Evolutionary conservation across 257 asterid genomes (phyloP).

Genomic region (Henckelia pumila): DNA sequence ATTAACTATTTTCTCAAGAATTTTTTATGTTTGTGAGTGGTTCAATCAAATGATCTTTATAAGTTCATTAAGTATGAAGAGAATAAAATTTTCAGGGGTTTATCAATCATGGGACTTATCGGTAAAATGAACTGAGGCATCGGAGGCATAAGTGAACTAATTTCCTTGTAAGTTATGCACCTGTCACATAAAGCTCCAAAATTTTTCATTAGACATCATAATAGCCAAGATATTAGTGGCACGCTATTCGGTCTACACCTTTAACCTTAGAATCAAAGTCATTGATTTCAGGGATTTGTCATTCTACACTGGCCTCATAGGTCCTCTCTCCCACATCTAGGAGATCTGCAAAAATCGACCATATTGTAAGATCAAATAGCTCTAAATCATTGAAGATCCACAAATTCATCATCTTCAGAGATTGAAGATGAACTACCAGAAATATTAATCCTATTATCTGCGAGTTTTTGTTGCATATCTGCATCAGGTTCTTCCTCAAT

Average conservation of each 20-base stretch:
- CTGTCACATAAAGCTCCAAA: background rate
- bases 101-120: constrained; percentile 77
- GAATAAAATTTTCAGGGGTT: constrained; percentile 49
- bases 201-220: background rate
- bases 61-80: background rate
- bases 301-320: constrained; percentile 78
- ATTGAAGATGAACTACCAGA: too few relatives aligned
- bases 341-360: constrained; percentile 68
- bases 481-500: too few relatives aligned
- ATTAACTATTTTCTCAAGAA: background rate
- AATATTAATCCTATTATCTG: too few relatives aligned
- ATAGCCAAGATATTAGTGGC: background rate
- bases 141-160: constrained; percentile 71
- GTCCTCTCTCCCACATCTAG: constrained; percentile 80
- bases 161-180: constrained; percentile 63
- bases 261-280: constrained; percentile 16
- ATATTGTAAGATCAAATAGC: constrained; percentile 52
- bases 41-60: background rate
- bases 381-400: background rate
- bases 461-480: too few relatives aligned
- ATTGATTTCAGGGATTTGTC: constrained; percentile 72
- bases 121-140: constrained; percentile 81
- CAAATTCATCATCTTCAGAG: too few relatives aligned
- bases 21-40: too few relatives aligned
- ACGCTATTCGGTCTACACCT: background rate